Evolutionary conservation across 2,329 filamentous ascomycete species (phyloP).

Genomic region (Colletotrichum sp.): DNA sequence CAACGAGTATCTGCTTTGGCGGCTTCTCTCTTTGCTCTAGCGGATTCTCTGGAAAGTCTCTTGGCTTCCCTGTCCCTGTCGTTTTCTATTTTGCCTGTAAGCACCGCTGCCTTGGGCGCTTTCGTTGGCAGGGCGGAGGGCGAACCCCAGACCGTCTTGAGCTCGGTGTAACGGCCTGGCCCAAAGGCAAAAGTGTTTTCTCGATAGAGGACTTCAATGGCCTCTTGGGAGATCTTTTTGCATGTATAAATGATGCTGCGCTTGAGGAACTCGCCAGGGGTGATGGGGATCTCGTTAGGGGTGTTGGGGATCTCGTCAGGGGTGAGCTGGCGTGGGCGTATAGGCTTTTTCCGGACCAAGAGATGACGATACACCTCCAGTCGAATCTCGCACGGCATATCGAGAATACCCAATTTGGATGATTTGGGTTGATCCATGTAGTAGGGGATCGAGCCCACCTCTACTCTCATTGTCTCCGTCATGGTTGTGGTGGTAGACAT

Average conservation of each 20-base stretch:
- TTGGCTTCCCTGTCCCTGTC: rapidly evolving
- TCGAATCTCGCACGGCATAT: not conserved
- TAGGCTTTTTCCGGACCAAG: not conserved
- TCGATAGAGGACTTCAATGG: not conserved
- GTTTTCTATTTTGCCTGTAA: not conserved
- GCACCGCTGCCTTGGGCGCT: not conserved
- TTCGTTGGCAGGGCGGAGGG: not conserved
- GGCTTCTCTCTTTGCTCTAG: not conserved
- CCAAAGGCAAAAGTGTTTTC: not conserved
- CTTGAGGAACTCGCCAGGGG: not conserved
- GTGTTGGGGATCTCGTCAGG: not conserved
- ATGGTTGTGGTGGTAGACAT: not conserved
- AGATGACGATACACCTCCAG: not conserved
- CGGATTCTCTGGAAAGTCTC: not conserved
- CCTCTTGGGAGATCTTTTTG: not conserved
- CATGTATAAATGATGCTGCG: not conserved
- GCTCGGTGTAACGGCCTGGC: not conserved
- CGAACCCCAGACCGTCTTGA: too few species aligned
- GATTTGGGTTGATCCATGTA: not conserved
- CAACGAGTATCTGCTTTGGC: not conserved
- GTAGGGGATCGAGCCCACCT: not conserved
- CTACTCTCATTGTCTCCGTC: not conserved
- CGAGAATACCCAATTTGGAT: not conserved
- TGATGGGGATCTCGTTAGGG: not conserved
- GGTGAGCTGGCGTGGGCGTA: not conserved